Conservation (phyloP, 306 rosid genomes). For the Acacia crassicarpa region DNA sequence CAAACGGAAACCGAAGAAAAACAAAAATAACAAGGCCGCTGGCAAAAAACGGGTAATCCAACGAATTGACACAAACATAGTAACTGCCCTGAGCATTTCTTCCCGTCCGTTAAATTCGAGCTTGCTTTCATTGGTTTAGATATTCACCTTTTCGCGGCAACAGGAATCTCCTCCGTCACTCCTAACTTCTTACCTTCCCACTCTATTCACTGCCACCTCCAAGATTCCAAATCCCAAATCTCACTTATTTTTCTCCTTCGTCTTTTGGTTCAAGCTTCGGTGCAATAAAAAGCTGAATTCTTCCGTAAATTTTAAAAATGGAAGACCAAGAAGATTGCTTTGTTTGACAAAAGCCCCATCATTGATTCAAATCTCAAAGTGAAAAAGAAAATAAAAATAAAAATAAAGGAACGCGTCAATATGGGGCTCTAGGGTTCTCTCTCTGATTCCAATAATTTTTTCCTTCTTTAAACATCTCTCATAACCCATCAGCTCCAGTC, state of each 20-base stretch:
- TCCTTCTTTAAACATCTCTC: slow-evolving; percentile 23
- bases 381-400: not conserved
- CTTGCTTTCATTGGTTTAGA: not conserved
- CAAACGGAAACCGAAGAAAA: not conserved
- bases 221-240: slow-evolving; percentile 12
- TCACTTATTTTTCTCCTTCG: not conserved
- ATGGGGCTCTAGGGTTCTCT: slow-evolving; percentile 37
- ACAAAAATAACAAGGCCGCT: not conserved
- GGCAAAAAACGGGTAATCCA: not conserved
- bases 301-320: not conserved
- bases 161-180: not conserved
- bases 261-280: not conserved
- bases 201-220: slow-evolving; percentile 14
- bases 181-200: not conserved
- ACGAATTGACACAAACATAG: not conserved
- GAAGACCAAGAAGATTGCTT: not conserved
- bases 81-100: not conserved
- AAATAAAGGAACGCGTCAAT: slow-evolving; percentile 4
- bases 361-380: not conserved
- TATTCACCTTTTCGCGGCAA: not conserved
- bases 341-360: not conserved
- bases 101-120: not conserved
- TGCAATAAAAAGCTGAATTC: not conserved
- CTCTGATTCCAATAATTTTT: not conserved
- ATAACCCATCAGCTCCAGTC: slow-evolving; percentile 8